phyloP scores from a whole-genome alignment of 495 filamentous ascomycete genomes.

The Antarctomyces pellizariae region DNA sequence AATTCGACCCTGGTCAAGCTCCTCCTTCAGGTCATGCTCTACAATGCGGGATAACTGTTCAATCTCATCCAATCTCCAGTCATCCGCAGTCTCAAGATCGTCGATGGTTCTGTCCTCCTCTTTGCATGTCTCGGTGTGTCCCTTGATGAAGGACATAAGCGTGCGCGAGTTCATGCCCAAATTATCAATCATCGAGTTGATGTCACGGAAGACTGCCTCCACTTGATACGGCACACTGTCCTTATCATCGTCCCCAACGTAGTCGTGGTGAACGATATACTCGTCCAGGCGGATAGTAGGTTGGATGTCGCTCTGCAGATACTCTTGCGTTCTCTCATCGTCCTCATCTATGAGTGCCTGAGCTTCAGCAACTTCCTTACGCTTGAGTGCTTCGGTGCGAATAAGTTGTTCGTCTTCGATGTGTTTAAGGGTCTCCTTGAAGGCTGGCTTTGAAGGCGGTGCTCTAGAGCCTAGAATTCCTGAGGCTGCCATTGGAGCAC shows the following conservation, averaged over 20 bases:
- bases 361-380: conserved; percentile 22
- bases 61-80: conserved; percentile 50
- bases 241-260: conserved; percentile 32
- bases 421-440: background rate
- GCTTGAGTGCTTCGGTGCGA: conserved; percentile 15
- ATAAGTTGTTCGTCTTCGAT: conserved; percentile 1
- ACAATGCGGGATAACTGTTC: conserved; percentile 34
- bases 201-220: conserved; percentile 71
- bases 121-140: conserved; percentile 30
- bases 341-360: conserved; percentile 28
- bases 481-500: conserved; percentile 28
- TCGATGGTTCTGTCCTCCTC: conserved; percentile 23
- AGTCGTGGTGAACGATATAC: conserved; percentile 47
- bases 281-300: conserved; percentile 27
- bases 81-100: conserved; percentile 36
- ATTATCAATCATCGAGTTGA: conserved; percentile 91
- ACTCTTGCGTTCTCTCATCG: conserved; percentile 27
- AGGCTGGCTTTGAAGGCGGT: background rate
- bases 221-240: conserved; percentile 51
- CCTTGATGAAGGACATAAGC: conserved; percentile 44
- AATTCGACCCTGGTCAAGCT: conserved; percentile 41
- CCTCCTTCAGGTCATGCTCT: conserved; percentile 23
- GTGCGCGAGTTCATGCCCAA: conserved; percentile 68
- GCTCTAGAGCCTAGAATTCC: conserved; percentile 15
- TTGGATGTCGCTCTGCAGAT: conserved; percentile 21